These are phyloP conservation scores for Clonostachys rhizophaga DNA, from an alignment of 2,329 filamentous ascomycete species.

Conservation along the genomic window DNA sequence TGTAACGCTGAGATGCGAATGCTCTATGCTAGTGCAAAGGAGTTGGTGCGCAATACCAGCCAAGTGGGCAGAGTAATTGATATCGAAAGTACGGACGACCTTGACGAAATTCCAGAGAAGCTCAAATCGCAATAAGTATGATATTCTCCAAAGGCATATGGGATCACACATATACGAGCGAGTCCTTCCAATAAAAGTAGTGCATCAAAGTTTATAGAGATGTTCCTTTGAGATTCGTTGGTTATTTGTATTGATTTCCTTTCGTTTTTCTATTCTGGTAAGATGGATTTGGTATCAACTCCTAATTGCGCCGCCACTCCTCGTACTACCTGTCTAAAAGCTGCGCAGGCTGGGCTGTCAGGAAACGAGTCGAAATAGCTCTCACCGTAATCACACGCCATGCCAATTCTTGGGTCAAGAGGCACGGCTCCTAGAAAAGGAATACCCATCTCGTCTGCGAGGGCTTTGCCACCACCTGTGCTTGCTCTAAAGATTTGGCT, in stretches of 20 bases:
- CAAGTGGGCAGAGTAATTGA: conserved; percentile 89
- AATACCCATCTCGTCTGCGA: conserved; percentile 83
- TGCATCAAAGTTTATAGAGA: no score
- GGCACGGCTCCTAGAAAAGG: conserved; percentile 88
- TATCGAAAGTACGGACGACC: conserved; percentile 72
- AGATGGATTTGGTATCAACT: conserved; percentile 49
- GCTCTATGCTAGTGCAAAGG: conserved; percentile 94
- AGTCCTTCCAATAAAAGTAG: no score
- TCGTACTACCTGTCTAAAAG: conserved; percentile 76
- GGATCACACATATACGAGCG: no score
- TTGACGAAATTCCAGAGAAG: conserved; percentile 75
- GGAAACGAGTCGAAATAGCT: conserved; percentile 94
- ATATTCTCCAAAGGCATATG: no score
- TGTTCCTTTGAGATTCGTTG: no score
- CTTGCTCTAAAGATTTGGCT: conserved; percentile 87
- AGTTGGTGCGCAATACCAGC: conserved; percentile 88
- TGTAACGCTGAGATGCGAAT: conserved; percentile 85
- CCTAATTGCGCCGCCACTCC: conserved; percentile 64
- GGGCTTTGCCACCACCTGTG: conserved; percentile 75
- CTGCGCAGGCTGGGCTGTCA: conserved; percentile 83
- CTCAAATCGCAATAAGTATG: conserved; percentile 16
- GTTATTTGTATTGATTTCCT: background rate
- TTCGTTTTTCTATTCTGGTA: conserved; percentile 26
- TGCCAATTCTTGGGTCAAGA: conserved; percentile 87
- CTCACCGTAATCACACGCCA: conserved; percentile 96